Evolutionary conservation across 1,139 yeast genomes (phyloP), one percentile per base, ranked within the genome.

Genomic region (Magnusiomyces ingens): DNA sequence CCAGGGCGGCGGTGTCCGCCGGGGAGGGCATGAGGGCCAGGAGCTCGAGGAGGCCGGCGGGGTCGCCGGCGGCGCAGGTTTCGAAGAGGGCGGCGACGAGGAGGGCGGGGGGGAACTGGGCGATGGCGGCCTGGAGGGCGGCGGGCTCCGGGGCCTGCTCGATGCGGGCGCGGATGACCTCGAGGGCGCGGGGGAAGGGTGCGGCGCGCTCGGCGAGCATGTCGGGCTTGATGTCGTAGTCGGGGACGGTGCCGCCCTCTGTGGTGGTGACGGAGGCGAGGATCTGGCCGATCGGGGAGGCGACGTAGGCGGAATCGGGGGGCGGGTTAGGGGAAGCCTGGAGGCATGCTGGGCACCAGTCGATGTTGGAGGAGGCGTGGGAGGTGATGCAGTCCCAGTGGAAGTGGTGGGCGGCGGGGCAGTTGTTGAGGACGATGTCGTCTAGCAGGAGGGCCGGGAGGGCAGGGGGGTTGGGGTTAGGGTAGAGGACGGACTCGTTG

Each of bases 311-410:
- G 12, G 13, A 40, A 12, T 2, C 3, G 6, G 18, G 44, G 17
- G 18, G 2, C 4, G 32, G 32, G 32, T 26, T 26, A 5, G 32
- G 8, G 8, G 32, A 8, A 8, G 32, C 8, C 8, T 26, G 32
- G 4, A 41, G 52, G 40, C 64, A 61, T 0, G 36, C 51, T 4
- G 64, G 64, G 43, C 64, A 62, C 35, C 17, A 19, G 4, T 52
- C 52, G 36, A 51, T 55, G 19, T 49, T 26, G 50, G 54, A 38
- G 8, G 8, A 4, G 40, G 57, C 29, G 44, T 49, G 53, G 40
- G 62, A 42, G 40, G 55, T 52, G 17, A 60, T 53, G 44, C 64
- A 62, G 1, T 53, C 55, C 61, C 63, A 62, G 53, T 62, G 64
- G 48, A 58, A 58, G 29, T 60, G 59, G 40, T 61, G 62, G 12